Evolutionary conservation across 140 eudicot genomes (phyloP), one percentile per base, ranked within the genome.

Genomic region (Flaveria floridana): DNA sequence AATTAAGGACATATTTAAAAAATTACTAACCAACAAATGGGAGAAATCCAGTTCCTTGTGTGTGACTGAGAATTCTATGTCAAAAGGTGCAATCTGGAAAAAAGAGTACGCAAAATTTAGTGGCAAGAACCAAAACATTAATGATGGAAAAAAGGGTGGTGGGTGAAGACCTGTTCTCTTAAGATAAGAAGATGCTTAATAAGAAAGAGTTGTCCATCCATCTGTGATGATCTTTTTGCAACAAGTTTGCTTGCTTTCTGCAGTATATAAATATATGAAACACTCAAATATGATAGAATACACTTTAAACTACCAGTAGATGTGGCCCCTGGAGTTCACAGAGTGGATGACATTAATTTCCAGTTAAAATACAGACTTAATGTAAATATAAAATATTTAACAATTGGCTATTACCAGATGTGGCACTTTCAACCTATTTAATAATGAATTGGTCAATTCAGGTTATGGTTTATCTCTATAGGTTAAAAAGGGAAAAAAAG

Each of bases 21-120:
- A 55, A 72, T 72, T 75, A 84, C 89, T 81, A 65, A 93, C 99
- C 99, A 90, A 84, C 82, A 94, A 85, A 84, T 94, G 99, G 65
- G 99, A 94, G 90, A 94, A 94, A 84, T 94, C 99, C 59, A 94
- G 95, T 85, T 94, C 99, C 87, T 94, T 94, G 72, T 94, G 96
- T 14, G 97, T 94, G 72, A 88, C 94, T 74, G 97, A 88, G 80
- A 94, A 94, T 84, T 94, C 99, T 10, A 94, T 94, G 78, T 94
- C 99, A 87, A 94, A 93, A 15, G 99, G 99, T n/a, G 97, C 99
- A 82, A 94, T 94, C 99, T 93, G 96, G 73, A 84, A 68, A 39
- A 84, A 59, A 30, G 7, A 34, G 50, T 76, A 25, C 58, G n/a
- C 61, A 69, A 62, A 71, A 78, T 48, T 82, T 58, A 83, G 82